Percentiles rank a stretch among this genome's conserved stretches.
phyloP scores from a whole-genome alignment of 2,329 filamentous ascomycete genomes.

The Fusarium sublunatum region DNA sequence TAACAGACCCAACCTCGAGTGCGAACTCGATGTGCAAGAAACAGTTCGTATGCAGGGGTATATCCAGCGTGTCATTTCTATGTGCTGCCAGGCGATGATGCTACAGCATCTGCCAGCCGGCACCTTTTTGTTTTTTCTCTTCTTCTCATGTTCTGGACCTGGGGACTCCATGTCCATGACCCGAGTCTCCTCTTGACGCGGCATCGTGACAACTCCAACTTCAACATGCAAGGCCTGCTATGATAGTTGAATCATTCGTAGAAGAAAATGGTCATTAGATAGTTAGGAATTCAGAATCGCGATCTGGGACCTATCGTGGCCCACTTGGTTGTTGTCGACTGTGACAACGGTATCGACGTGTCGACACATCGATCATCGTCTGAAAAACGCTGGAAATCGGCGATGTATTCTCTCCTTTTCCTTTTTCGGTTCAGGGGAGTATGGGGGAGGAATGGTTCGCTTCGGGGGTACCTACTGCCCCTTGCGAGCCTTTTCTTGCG shows the following conservation, averaged over 20 bases:
- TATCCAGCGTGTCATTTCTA: conserved; percentile 49
- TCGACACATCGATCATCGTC: conserved; percentile 26
- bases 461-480: conserved; percentile 51
- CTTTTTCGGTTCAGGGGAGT: conserved; percentile 14
- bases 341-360: conserved; percentile 21
- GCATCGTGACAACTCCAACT: conserved; percentile 42
- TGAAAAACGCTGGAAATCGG: conserved; percentile 34
- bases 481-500: conserved; percentile 84
- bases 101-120: conserved; percentile 37
- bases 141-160: conserved; percentile 28
- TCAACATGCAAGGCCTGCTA: conserved; percentile 47
- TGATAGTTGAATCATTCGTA: conserved; percentile 42
- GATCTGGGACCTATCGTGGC: conserved; percentile 26
- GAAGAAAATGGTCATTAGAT: conserved; percentile 47
- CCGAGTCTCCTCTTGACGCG: conserved; percentile 36
- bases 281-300: conserved; percentile 37
- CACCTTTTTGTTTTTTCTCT: conserved; percentile 37
- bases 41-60: conserved; percentile 48
- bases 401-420: conserved; percentile 25
- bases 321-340: conserved; percentile 21
- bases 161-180: conserved; percentile 37
- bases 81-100: conserved; percentile 43
- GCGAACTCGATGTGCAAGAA: conserved; percentile 43
- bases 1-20: conserved; percentile 44
- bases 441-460: conserved; percentile 32